Base-by-base conservation (phyloP, 768 basidiomycete species). In the Agaricus subrufescens region DNA sequence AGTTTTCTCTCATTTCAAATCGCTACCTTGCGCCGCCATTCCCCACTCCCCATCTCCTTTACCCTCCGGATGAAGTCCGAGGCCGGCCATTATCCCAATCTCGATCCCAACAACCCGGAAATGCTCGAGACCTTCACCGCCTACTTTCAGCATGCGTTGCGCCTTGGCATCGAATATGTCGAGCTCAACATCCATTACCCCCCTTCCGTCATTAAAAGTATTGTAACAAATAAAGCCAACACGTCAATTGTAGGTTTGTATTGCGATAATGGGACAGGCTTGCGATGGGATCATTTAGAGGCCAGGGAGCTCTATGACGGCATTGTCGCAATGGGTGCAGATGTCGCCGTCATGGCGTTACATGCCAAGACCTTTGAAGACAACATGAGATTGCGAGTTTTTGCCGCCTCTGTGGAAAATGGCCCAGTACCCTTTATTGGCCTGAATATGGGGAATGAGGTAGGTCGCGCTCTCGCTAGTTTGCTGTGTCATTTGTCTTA, bases 241-340 rank as follows among this genome's bases (percentile, higher is more conserved):
- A 83, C 87, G 0, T 76, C 81, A 53, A 77, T 90, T 62, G 80
- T 91, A 59, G 84, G 86, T 0, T 90, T 89, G 3, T 89, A 83
- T 78, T 87, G 88, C 65, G 87, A 92, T 62, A 85, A 80, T 79
- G 77, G 77, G 30, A 88, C 88, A 14, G 69, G 70, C 19, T 73
- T 87, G 64, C 69, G 74, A 56, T 92, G 89, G 90, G 76, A 77
- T 51, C 71, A 81, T n/a, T 67, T 74, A 10, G 72, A 72, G 26
- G 77, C 81, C 53, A 71, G 73, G 50, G 72, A 76, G 30, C 81
- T 80, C 56, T 85, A 86, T 67, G 71, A 74, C 39, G 57, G 50
- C 11, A 64, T 78, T 19, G 82, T 82, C 9, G 64, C 72, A 29
- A 71, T 73, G 58, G 75, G 78, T 46, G 87, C 85, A 3, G 89